Evolutionary conservation across 2,329 filamentous ascomycete genomes (phyloP), one percentile per base, ranked within the genome.

Genomic region (Alternaria novae-zelandiae): DNA sequence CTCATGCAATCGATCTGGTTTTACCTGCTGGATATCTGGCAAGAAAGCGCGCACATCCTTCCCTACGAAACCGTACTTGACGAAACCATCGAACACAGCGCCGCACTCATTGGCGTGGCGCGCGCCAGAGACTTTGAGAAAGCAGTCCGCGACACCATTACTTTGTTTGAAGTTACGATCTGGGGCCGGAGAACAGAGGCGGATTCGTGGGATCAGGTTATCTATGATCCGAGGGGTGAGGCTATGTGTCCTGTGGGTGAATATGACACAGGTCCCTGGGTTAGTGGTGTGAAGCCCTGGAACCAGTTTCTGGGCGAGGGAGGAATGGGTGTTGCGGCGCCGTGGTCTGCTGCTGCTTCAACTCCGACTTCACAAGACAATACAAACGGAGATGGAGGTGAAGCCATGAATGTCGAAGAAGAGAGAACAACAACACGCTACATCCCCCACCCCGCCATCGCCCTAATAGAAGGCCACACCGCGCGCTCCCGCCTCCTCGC

Each of bases 1-100:
- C 6, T 53, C 9, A 78, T 75, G 72, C 70, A 74, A 8, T 59
- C 62, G 6, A 15, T 75, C 1, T 79, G 75, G 75, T 74, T 72
- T 49, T 53, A 74, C 17, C 58, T 78, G 1, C 51, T 78, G 8
- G 73, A 77, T 17, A 43, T 65, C 3, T 67, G 75, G 64, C 68
- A 74, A 20, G 61, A 69, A 25, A 66, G 41, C 17, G 50, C 57
- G 0, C 13, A 20, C 5, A 60, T 46, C 30, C 55, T 65, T 0
- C 61, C 54, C 3, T 43, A 21, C 47, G 30, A 49, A 4, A 13
- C 13, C 32, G 63, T 30, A 51, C 65, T 32, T 44, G 70, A 61
- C 3, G 64, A 5, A 2, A 8, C 13, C 0, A 6, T 51, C 12
- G 28, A 17, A 11, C 6, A 23, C 10, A 54, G 10, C 54, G 51